Evolutionary conservation across 1,284 basidiomycete species (phyloP), one percentile per base, ranked within the genome.

Genomic region (Papiliotrema terrestris): DNA sequence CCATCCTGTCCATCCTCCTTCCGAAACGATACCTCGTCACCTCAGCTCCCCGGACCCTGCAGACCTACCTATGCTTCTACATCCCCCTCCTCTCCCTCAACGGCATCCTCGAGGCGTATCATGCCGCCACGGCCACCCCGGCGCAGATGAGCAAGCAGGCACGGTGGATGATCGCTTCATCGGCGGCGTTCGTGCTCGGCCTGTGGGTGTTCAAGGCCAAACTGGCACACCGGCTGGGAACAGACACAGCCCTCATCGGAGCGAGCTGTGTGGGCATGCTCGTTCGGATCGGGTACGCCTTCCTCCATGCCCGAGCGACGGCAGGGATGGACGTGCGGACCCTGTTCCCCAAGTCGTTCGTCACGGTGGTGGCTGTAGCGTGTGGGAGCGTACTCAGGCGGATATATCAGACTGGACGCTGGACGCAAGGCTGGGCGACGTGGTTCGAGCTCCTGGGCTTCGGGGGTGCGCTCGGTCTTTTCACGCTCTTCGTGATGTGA

Each of bases 11-110:
- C 1, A 71, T 91, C 49, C 76, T 94, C 32, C 83, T 96, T 5
- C 90, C 90, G 0, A 75, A 75, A 2, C 83, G 83, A 57, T 91
- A 89, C 72, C 81, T 84, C 43, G 67, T 79, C 45, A 90, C 89
- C 42, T 87, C 88, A 0, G 79, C 79, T 1, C 86, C 89, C 0
- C 61, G 77, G 6, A 86, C 94, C 32, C 82, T 96, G 3, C 75
- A 78, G 23, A 85, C 86, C 0, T 96, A 92, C 82, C 77, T 78
- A 20, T 73, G 86, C 23, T 86, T 83, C 78, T 94, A 92, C 66
- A 86, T 96, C 59, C 94, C 93, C 1, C 82, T 89, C 19, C 82
- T 97, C 64, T 88, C 88, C 3, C 77, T 90, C 62, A 97, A 97
- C 70, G 93, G 93, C 3, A 83, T 89, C 1, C 78, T 94, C 22